Evolutionary conservation across 345 rosid species (phyloP).

Genomic region (Moringa oleifera): DNA sequence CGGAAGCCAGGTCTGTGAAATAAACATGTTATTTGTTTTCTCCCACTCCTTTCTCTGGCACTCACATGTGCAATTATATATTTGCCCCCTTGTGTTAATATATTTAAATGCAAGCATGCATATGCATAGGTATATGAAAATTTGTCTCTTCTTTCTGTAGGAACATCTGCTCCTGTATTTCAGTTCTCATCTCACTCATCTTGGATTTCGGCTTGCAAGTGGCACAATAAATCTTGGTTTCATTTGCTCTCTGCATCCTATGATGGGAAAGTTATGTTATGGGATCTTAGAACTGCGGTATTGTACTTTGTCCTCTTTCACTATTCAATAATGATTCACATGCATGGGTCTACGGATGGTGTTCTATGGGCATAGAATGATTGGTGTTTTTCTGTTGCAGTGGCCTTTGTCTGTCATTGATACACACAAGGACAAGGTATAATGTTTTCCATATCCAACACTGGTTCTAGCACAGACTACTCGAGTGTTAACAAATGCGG

Average conservation of each 20-base stretch:
- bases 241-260: constrained; percentile 92
- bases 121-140: constrained; percentile 1
- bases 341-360: neutral
- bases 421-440: constrained; percentile 82
- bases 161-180: constrained; percentile 80
- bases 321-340: constrained; percentile 3
- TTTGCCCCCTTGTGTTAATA: no score
- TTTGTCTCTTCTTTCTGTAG: constrained; percentile 33
- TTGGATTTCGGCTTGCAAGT: constrained; percentile 94
- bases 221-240: constrained; percentile 77
- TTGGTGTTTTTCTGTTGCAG: constrained; percentile 44
- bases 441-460: neutral
- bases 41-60: neutral
- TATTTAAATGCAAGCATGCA: neutral
- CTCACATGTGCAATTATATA: neutral
- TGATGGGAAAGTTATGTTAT: constrained; percentile 96
- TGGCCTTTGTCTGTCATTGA: constrained; percentile 85
- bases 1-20: constrained; percentile 78
- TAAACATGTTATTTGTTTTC: neutral
- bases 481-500: neutral
- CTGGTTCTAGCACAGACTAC: no score
- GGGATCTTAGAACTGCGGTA: constrained; percentile 99
- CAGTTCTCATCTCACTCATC: constrained; percentile 82
- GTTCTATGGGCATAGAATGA: constrained; percentile 10
- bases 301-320: constrained; percentile 11